These are phyloP conservation scores for Beauveria scarabaeidicola DNA, from an alignment of 2,329 filamentous ascomycete species.

Conservation along the genomic window DNA sequence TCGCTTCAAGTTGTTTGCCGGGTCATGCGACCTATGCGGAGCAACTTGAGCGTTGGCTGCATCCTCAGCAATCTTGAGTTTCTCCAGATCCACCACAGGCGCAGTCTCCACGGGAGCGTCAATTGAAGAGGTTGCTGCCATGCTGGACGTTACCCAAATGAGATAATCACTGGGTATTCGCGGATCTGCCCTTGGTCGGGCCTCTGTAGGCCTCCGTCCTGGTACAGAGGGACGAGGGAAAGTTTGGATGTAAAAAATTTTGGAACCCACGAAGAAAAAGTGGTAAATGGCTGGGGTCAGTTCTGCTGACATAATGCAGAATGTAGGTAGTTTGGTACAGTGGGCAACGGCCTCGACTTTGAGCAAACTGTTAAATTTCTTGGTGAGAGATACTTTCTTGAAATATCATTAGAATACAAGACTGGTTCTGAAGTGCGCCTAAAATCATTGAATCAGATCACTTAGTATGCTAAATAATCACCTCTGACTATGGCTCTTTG, in stretches of 20 bases:
- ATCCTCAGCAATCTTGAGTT: constrained; percentile 17
- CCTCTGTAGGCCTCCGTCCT: not conserved
- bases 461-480: not conserved
- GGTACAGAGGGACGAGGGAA: not conserved
- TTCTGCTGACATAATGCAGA: constrained; percentile 2
- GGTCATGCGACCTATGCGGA: constrained; percentile 62
- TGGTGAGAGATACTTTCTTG: no score
- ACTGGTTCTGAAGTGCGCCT: no score
- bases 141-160: not conserved
- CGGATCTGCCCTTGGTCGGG: not conserved
- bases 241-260: not conserved
- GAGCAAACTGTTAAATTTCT: not conserved
- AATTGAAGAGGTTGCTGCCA: constrained; percentile 15
- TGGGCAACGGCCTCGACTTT: not conserved
- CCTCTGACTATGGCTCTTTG: not conserved
- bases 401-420: no score
- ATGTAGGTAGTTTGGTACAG: not conserved
- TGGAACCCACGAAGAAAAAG: not conserved
- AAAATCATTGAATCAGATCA: no score
- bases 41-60: constrained; percentile 27
- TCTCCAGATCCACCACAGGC: constrained; percentile 19
- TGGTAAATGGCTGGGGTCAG: not conserved
- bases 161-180: not conserved
- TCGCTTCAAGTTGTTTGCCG: constrained; percentile 69
- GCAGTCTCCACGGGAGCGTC: constrained; percentile 16